A percentile compares a stretch with the other conserved stretches of the same genome.
Conservation (phyloP, 2,329 filamentous ascomycete genomes). For the Botrytis medusae region DNA sequence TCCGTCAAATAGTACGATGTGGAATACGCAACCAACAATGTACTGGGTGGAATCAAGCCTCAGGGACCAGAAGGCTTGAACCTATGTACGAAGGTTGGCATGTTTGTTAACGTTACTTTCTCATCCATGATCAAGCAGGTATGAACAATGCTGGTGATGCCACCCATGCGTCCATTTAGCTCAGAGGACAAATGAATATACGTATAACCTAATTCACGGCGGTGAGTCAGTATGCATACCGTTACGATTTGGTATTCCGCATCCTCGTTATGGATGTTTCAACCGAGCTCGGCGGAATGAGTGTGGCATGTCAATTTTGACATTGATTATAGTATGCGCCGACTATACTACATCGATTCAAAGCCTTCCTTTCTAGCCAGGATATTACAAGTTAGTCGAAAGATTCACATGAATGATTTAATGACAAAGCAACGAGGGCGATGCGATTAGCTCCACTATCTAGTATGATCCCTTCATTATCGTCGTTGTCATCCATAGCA, state of each 20-base stretch:
- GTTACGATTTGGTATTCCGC: not conserved
- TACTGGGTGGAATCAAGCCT: not conserved
- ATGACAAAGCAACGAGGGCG: not conserved
- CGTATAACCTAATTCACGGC: not conserved
- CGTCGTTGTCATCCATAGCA: not conserved
- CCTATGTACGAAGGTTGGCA: conserved; percentile 1
- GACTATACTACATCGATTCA: not conserved
- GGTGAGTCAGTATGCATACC: conserved; percentile 1
- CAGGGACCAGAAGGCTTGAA: conserved; percentile 11
- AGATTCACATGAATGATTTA: not conserved
- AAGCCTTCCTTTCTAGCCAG: not conserved
- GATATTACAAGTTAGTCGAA: not conserved
- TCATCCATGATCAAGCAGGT: conserved; percentile 1
- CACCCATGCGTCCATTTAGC: not conserved
- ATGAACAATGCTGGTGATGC: not conserved
- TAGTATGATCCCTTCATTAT: not conserved
- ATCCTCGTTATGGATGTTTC: not conserved
- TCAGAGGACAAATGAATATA: not conserved
- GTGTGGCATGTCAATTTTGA: not conserved
- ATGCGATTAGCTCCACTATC: not conserved
- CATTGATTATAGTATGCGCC: not conserved
- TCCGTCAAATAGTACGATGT: not conserved
- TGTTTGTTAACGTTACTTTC: conserved; percentile 19
- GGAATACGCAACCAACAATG: not conserved
- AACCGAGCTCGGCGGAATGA: not conserved